phyloP scores from a whole-genome alignment of 306 rosid species.

The Inga oerstediana region DNA sequence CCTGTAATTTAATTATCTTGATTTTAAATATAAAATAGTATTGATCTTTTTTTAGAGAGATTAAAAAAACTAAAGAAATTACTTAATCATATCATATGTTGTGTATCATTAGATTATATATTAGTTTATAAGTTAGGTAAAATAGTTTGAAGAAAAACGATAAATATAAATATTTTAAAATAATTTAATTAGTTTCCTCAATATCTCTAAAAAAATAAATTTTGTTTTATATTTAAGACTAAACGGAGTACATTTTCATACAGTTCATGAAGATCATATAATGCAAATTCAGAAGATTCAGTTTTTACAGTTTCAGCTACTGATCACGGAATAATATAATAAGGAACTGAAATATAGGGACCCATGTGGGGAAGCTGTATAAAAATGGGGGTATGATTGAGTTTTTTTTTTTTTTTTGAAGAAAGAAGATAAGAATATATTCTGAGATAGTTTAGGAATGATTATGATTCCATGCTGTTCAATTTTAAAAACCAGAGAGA shows the following conservation, averaged over 20 bases:
- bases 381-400: conserved; percentile 15
- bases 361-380: conserved; percentile 21
- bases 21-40: too few relatives aligned
- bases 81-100: too few relatives aligned
- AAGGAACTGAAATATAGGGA: neutral
- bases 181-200: too few relatives aligned
- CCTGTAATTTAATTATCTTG: too few relatives aligned
- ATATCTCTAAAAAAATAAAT: too few relatives aligned
- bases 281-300: neutral
- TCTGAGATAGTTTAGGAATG: conserved; percentile 34
- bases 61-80: too few relatives aligned
- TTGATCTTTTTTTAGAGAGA: too few relatives aligned
- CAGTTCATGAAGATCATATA: neutral
- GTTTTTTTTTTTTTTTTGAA: conserved; percentile 17
- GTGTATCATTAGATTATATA: too few relatives aligned
- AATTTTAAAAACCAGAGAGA: conserved; percentile 47
- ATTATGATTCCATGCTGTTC: conserved; percentile 38
- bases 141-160: too few relatives aligned
- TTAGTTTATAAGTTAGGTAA: too few relatives aligned
- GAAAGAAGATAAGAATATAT: conserved; percentile 59
- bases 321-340: neutral
- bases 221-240: too few relatives aligned
- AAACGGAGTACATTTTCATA: neutral
- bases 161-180: too few relatives aligned
- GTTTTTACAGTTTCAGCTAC: neutral